Percentiles rank a stretch among this genome's conserved stretches.
phyloP scores from a whole-genome alignment of 768 basidiomycete species.

The Mycena vulgaris region DNA sequence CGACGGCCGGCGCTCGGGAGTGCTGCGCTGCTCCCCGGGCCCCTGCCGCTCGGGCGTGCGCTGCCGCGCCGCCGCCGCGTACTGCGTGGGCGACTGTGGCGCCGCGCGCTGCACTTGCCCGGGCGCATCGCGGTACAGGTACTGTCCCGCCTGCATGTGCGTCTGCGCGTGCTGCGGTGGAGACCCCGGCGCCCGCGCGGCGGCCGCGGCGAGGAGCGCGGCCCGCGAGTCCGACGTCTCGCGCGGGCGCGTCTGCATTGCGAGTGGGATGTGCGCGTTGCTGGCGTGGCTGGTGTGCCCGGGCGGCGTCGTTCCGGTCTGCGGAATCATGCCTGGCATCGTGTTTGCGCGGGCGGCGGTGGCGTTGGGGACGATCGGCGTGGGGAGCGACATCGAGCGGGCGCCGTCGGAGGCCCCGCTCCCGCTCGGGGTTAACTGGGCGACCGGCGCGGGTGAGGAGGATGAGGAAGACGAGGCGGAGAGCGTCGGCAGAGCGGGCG shows the following conservation, averaged over 20 bases:
- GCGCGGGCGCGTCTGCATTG: slow-evolving; percentile 33
- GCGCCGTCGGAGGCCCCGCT: neutral
- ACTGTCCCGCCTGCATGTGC: slow-evolving; percentile 7
- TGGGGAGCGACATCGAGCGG: slow-evolving; percentile 17
- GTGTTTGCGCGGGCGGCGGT: neutral
- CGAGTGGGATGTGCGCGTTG: slow-evolving; percentile 37
- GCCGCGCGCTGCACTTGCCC: neutral
- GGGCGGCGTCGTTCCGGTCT: neutral
- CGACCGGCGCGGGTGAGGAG: neutral
- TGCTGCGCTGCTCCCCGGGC: too few relatives aligned
- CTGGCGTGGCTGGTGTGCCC: neutral
- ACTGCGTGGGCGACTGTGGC: slow-evolving; percentile 6
- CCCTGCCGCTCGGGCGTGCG: too few relatives aligned
- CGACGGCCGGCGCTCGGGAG: slow-evolving; percentile 17
- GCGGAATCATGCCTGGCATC: neutral
- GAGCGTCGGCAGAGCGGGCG: slow-evolving; percentile 28
- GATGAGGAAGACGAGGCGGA: neutral
- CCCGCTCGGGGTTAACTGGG: neutral
- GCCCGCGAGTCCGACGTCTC: slow-evolving; percentile 31
- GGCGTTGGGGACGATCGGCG: neutral
- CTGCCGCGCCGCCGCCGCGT: slow-evolving; percentile 6
- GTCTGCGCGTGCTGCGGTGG: slow-evolving; percentile 23
- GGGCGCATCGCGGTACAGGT: neutral
- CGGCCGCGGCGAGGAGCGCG: slow-evolving; percentile 27
- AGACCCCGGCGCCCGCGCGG: slow-evolving; percentile 31